A percentile compares a stretch with the other conserved stretches of the same genome.
These are phyloP conservation scores for Hyphodiscus hymeniophilus DNA, from an alignment of 495 filamentous ascomycete genomes.

Conservation along the genomic window DNA sequence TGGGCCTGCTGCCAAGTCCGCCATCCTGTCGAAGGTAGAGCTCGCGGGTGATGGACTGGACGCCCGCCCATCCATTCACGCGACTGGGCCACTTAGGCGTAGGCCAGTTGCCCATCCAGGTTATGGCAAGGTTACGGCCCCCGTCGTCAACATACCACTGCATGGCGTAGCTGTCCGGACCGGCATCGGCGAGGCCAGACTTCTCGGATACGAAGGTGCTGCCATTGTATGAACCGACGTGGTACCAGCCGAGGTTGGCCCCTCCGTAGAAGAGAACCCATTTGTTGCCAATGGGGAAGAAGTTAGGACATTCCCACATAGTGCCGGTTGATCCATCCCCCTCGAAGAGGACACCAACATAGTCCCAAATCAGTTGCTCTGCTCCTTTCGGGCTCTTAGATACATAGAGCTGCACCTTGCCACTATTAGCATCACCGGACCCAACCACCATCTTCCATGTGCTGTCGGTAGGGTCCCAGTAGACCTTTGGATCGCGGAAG, in stretches of 20 bases:
- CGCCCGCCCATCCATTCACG: conserved; percentile 15
- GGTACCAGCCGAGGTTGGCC: conserved; percentile 19
- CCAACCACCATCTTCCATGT: conserved; percentile 19
- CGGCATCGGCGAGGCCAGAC: conserved; percentile 16
- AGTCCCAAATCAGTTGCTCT: conserved; percentile 10
- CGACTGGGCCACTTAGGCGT: conserved; percentile 11
- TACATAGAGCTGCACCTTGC: conserved; percentile 15
- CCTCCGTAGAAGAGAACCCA: conserved; percentile 21
- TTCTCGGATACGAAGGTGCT: conserved; percentile 25
- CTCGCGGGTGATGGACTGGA: conserved; percentile 12
- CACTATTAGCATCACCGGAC: conserved; percentile 7
- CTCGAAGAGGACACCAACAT: conserved; percentile 14
- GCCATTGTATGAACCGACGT: conserved; percentile 33
- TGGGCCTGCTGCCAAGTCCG: conserved; percentile 9
- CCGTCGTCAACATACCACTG: conserved; percentile 12
- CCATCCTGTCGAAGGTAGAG: conserved; percentile 12
- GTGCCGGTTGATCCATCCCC: conserved; percentile 15
- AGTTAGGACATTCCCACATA: conserved; percentile 23
- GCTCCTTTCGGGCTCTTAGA: conserved; percentile 1
- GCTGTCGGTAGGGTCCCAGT: conserved; percentile 11
- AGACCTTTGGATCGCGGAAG: conserved; percentile 20
- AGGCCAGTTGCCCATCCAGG: conserved; percentile 16
- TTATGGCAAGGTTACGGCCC: conserved; percentile 17
- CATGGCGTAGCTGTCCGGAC: conserved; percentile 16
- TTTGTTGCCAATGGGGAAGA: conserved; percentile 26